Base-by-base conservation (phyloP, 176 grass and related monocot species). In the Microstegium vimineum region DNA sequence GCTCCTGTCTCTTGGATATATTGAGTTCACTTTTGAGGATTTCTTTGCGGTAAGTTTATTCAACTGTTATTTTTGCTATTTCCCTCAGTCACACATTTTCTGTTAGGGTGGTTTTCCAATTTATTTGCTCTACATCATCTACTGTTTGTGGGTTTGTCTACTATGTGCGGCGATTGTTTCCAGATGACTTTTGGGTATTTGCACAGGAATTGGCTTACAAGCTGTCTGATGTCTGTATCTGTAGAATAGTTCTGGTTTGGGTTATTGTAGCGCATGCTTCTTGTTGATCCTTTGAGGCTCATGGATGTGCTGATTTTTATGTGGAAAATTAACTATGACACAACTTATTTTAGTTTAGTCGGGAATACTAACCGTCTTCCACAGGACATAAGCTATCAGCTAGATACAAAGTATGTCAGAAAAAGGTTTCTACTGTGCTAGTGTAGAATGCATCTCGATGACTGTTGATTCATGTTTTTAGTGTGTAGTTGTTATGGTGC, bases 11-110 rank as follows among this genome's bases (percentile, higher is more conserved):
- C 97, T 96, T 87, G 93, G 97, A 77, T 99, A 99, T 81, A 82
- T 85, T 42, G 97, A 99, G 34, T 99, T 99, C 68, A 99, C 97
- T 54, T 99, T 90, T 79, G 97, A 99, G 68, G 97, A 99, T 71
- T 99, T 95, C 89, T 96, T 99, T 82, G 66, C 85, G 38, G 97
- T 96, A 94, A 96, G 96, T 90, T 47, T 70, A 22, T 65, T 28
- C 42, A 5, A 45, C 76, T 11, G 5, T 43, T 86, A 18, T 10
- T 77, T 74, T 7, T 42, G 20, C 64, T 65, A 41, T 76, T 28
- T 14, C 60, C 22, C 33, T 82, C 6, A 37, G 28, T 52, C 83
- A 35, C n/a, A n/a, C 3, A 8, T 17, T 69, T 75, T 81, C 20
- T 17, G 0, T 6, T 59, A 79, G 38, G 27, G 13, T 41, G 7